Percentiles rank a stretch among this genome's conserved stretches.
Evolutionary conservation across 108 stramenopile species (phyloP).

Genomic region (Nannochloropsis gaditana): DNA sequence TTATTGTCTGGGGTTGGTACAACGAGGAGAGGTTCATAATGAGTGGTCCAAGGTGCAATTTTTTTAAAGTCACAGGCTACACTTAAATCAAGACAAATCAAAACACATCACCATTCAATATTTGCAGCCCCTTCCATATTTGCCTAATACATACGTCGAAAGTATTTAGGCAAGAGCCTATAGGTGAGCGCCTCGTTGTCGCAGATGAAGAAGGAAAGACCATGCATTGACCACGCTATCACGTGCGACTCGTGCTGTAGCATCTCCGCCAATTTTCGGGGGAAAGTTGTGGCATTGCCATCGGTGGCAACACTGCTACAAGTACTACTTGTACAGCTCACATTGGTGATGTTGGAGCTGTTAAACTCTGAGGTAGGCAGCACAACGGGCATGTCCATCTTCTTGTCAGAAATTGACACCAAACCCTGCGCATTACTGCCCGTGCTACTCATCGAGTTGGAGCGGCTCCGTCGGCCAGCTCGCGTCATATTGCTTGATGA

Average conservation of each 20-base stretch:
- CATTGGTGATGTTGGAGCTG: neutral
- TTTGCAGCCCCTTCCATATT: neutral
- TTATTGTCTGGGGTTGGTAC: constrained; percentile 34
- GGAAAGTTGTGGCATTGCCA: neutral
- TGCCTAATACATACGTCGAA: constrained; percentile 56
- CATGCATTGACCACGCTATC: neutral
- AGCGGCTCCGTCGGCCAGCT: no score
- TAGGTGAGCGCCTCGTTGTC: constrained; percentile 69
- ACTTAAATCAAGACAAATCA: neutral
- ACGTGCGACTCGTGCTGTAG: neutral
- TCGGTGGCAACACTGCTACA: neutral
- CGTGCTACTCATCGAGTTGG: no score
- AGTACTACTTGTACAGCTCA: neutral
- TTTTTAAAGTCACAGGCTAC: neutral
- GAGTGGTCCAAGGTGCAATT: neutral
- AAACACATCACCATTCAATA: neutral
- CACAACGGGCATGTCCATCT: no score
- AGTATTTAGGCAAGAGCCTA: constrained; percentile 72
- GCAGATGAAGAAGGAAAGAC: constrained; percentile 66
- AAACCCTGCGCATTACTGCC: no score
- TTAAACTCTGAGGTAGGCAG: no score
- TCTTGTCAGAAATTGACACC: no score
- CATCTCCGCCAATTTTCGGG: constrained; percentile 11
- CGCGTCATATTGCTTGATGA: no score
- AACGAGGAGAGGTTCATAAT: neutral